Conservation (phyloP, 192 early-diverging fungal species). For the Backusella parvicylindrica region DNA sequence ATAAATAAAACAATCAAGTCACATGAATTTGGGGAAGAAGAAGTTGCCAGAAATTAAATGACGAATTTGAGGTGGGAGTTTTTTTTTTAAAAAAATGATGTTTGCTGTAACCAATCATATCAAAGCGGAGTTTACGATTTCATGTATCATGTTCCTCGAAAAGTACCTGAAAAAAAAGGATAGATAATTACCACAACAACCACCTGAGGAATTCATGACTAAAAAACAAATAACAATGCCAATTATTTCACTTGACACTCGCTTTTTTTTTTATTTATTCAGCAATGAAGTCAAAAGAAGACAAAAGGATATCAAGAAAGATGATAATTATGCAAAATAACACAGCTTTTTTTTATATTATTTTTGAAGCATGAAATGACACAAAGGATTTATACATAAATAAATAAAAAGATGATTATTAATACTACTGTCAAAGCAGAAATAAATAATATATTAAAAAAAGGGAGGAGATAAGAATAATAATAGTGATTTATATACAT, state of each 20-base stretch:
- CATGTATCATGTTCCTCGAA: not conserved
- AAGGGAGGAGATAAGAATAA: not conserved
- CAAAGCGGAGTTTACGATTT: not conserved
- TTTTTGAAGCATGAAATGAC: not conserved
- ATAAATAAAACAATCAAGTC: constrained; percentile 1
- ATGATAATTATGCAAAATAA: too few relatives aligned
- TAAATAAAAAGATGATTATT: not conserved
- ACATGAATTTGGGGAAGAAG: constrained; percentile 10
- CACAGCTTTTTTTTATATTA: not conserved
- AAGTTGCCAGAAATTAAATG: constrained; percentile 8
- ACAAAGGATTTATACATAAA: not conserved
- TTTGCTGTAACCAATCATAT: not conserved
- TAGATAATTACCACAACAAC: not conserved
- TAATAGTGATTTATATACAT: not conserved
- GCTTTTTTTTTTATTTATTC: not conserved
- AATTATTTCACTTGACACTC: too few relatives aligned
- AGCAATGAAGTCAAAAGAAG: not conserved
- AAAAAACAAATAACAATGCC: not conserved
- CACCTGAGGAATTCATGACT: not conserved
- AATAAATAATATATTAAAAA: not conserved
- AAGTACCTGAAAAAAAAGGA: not conserved
- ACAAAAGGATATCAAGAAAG: not conserved
- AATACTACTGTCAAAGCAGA: not conserved
- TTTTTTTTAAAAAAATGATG: not conserved
- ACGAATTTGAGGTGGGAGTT: not conserved